Conservation (phyloP, 2,329 filamentous ascomycete genomes). For the Cadophora luteo-olivacea region DNA sequence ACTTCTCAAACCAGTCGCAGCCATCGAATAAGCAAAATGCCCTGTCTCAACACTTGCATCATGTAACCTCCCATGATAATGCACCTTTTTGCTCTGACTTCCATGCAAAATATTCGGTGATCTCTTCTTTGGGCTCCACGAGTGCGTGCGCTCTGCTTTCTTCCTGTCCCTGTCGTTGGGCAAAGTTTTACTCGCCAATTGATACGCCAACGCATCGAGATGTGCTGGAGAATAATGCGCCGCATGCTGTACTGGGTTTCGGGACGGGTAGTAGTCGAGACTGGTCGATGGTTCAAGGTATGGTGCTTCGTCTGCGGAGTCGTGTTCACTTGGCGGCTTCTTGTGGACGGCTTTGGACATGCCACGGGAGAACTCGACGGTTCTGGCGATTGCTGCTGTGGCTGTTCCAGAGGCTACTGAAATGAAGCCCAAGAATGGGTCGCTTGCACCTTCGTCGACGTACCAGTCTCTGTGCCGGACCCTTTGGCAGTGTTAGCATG, state of each 20-base stretch:
- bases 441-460: conserved; percentile 37
- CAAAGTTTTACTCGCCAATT: conserved; percentile 32
- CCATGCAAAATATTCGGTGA: conserved; percentile 8
- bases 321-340: conserved; percentile 7
- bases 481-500: background rate
- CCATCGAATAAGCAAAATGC: conserved; percentile 32
- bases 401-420: conserved; percentile 33
- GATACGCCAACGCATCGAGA: conserved; percentile 34
- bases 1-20: conserved; percentile 29
- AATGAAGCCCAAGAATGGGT: conserved; percentile 30
- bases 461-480: conserved; percentile 39
- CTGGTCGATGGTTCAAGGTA: conserved; percentile 15
- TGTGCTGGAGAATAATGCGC: conserved; percentile 28
- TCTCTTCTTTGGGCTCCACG: conserved; percentile 15
- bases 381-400: conserved; percentile 19
- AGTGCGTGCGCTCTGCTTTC: conserved; percentile 22
- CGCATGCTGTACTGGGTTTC: conserved; percentile 31
- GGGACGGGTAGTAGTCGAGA: conserved; percentile 23
- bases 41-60: conserved; percentile 33
- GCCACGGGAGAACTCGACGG: conserved; percentile 29
- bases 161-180: conserved; percentile 7
- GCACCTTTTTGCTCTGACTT: conserved; percentile 11
- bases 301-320: conserved; percentile 10
- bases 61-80: conserved; percentile 33
- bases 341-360: conserved; percentile 29